phyloP scores from a whole-genome alignment of 2,329 filamentous ascomycete species.

The Stachybotrys chartarum region DNA sequence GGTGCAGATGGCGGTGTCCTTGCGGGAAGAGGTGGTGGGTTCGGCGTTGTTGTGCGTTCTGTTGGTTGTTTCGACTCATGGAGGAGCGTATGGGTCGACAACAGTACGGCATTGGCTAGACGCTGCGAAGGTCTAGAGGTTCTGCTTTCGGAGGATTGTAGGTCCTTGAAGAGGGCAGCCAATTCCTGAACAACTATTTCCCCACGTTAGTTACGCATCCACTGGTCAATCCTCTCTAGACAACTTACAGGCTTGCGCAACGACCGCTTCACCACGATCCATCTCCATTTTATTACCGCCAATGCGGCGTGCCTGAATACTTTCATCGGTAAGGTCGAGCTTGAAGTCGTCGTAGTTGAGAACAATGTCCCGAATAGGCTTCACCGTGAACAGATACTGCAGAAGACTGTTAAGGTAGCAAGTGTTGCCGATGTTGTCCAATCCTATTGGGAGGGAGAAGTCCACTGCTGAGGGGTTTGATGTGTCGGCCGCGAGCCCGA shows the following conservation, averaged over 20 bases:
- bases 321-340: conserved; percentile 58
- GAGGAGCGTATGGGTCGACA: conserved; percentile 37
- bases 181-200: conserved; percentile 66
- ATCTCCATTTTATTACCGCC: conserved; percentile 55
- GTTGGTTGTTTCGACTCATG: conserved; percentile 19
- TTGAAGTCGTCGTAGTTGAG: conserved; percentile 66
- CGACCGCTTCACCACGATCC: conserved; percentile 51
- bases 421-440: conserved; percentile 93
- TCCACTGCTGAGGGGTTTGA: conserved; percentile 13
- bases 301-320: conserved; percentile 60
- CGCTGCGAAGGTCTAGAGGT: conserved; percentile 67
- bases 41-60: conserved; percentile 12
- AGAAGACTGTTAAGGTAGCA: conserved; percentile 96
- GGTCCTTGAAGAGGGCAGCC: conserved; percentile 59
- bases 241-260: conserved; percentile 65
- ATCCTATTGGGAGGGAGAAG: conserved; percentile 67
- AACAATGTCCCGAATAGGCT: conserved; percentile 72
- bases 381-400: conserved; percentile 90
- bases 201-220: conserved; percentile 20
- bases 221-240: background rate
- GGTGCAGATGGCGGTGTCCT: conserved; percentile 36
- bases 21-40: conserved; percentile 43
- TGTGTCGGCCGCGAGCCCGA: background rate
- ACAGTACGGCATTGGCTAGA: conserved; percentile 72
- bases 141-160: conserved; percentile 55